Percentiles rank a stretch among this genome's conserved stretches.
Evolutionary conservation across 2,329 filamentous ascomycete genomes (phyloP).

Genomic region (Dothideomycetes sp.): DNA sequence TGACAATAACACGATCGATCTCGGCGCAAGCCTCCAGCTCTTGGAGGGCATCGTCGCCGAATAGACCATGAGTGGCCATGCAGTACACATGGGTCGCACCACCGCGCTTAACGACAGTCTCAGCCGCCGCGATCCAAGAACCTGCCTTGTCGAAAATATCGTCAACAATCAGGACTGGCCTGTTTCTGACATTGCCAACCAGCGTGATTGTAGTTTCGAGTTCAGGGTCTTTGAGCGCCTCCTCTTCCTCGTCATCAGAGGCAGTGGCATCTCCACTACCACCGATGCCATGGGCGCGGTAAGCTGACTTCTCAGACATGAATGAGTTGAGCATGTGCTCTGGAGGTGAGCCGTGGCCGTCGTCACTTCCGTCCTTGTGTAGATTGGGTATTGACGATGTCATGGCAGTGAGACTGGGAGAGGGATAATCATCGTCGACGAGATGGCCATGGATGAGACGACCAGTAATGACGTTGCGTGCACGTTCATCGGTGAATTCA

Average conservation of each 20-base stretch:
- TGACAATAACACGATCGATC: slow-evolving; percentile 89
- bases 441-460: slow-evolving; percentile 89
- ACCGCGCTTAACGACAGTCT: slow-evolving; percentile 90
- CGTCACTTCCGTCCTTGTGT: slow-evolving; percentile 33
- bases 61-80: slow-evolving; percentile 93
- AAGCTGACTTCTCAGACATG: slow-evolving; percentile 70
- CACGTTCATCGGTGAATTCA: slow-evolving; percentile 36
- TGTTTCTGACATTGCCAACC: slow-evolving; percentile 85
- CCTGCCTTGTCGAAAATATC: slow-evolving; percentile 98
- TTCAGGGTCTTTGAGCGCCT: slow-evolving; percentile 67
- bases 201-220: slow-evolving; percentile 93
- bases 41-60: slow-evolving; percentile 78
- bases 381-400: slow-evolving; percentile 47
- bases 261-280: slow-evolving; percentile 75
- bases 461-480: slow-evolving; percentile 81
- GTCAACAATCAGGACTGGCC: slow-evolving; percentile 88
- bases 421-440: slow-evolving; percentile 86
- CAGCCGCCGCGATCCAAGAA: slow-evolving; percentile 94
- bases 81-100: slow-evolving; percentile 90
- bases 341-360: slow-evolving; percentile 39
- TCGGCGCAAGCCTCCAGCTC: slow-evolving; percentile 87
- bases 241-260: slow-evolving; percentile 85
- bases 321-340: slow-evolving; percentile 78
- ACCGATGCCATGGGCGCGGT: slow-evolving; percentile 51
- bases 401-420: slow-evolving; percentile 55